Percentiles rank a stretch among this genome's conserved stretches.
phyloP scores from a whole-genome alignment of 2,329 filamentous ascomycete species.

The Calycina marina region DNA sequence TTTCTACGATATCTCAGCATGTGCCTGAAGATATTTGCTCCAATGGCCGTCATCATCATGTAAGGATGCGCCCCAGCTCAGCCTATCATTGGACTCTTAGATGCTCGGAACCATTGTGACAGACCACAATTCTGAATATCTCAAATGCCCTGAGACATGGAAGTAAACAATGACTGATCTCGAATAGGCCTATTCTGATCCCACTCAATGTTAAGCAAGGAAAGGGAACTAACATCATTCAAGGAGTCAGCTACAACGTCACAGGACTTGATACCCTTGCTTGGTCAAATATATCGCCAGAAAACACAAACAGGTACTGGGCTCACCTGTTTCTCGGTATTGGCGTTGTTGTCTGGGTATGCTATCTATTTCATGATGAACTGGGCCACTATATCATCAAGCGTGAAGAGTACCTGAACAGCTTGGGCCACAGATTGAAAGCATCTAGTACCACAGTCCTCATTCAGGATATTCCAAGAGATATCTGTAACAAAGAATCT shows the following conservation, averaged over 20 bases:
- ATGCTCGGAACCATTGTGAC: too few species aligned
- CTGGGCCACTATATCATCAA: slow-evolving; percentile 19
- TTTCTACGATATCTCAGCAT: slow-evolving; percentile 83
- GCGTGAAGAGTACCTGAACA: slow-evolving; percentile 19
- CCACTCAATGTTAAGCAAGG: neutral
- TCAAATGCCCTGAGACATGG: too few species aligned
- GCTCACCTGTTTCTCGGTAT: slow-evolving; percentile 70
- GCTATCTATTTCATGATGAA: slow-evolving; percentile 45
- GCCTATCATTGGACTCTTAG: too few species aligned
- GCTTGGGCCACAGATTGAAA: slow-evolving; percentile 18
- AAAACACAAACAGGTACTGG: slow-evolving; percentile 54
- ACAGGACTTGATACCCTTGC: slow-evolving; percentile 67
- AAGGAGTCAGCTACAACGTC: slow-evolving; percentile 37
- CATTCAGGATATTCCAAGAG: slow-evolving; percentile 21
- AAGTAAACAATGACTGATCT: too few species aligned
- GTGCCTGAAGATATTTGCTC: too few species aligned
- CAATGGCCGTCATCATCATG: too few species aligned
- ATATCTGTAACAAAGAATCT: slow-evolving; percentile 17
- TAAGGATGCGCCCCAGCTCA: too few species aligned
- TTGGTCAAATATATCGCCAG: slow-evolving; percentile 62
- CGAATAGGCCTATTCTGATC: neutral
- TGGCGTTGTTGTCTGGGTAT: slow-evolving; percentile 62
- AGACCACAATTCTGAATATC: too few species aligned
- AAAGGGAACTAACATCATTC: too few species aligned
- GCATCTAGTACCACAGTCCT: slow-evolving; percentile 21